Base-by-base conservation (phyloP, 106 monocot species). In the Dendrobium huoshanense region DNA sequence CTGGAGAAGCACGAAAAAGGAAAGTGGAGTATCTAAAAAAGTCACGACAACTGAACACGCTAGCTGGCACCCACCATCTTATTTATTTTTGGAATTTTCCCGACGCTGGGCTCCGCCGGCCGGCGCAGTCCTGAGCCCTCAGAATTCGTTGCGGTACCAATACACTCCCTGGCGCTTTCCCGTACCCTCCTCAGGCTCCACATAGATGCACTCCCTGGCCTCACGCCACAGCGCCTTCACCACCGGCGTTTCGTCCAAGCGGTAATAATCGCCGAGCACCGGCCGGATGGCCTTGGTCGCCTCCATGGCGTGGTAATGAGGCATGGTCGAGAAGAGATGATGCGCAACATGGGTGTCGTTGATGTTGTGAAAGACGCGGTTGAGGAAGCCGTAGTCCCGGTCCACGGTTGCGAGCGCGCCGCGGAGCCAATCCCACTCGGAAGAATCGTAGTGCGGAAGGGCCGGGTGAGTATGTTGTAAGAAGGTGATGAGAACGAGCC, bases 341-440 rank as follows among this genome's bases (percentile, higher is more conserved):
- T 89, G 89, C 6, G 77, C 84, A 6, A 89, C 89, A 70, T 89
- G 87, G 41, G 85, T 87, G 44, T 86, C 86, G 18, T 80, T 84
- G 72, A 84, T 89, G 84, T 84, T 79, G 59, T 89, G 89, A 80
- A 89, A 86, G 65, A 89, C 86, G 54, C 44, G 73, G 77, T 89
- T 89, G 51, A 89, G 82, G 3, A 78, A 8, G 16, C 84, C 87
- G 73, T 89, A 89, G 79, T 87, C 82, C 8, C 77, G 48, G 68
- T 92, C 92, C 20, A 92, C 80, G n/a, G 92, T 89, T 19, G 89
- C 83, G 55, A 92, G 78, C 37, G 86, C 88, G 25, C 91, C 91
- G 31, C 88, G 80, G 25, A 91, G 86, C 91, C 91, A 91, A 65
- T 91, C 91, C 91, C 91, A 91, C 77, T 91, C 91, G 43, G 77